Conservation (phyloP, 345 rosid genomes). For the Camelina laxa region DNA sequence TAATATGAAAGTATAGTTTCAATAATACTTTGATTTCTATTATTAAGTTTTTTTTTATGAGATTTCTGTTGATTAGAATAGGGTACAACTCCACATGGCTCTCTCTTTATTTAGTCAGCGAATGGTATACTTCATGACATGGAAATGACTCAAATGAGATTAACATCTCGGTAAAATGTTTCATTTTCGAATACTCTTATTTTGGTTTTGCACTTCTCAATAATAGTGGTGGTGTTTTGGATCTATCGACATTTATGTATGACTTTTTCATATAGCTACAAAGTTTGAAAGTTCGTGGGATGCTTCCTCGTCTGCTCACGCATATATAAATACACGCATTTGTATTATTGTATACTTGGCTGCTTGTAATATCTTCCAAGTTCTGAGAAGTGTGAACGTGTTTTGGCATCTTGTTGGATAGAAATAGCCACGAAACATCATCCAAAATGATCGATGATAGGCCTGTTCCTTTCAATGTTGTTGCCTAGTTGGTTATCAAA, state of each 20-base stretch:
- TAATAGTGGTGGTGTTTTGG: conserved; percentile 20
- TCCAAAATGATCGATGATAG: background rate
- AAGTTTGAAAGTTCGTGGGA: conserved; percentile 38
- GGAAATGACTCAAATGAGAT: background rate
- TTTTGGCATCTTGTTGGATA: conserved; percentile 23
- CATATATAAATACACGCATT: conserved; percentile 6
- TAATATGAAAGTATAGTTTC: conserved; percentile 4
- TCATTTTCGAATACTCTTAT: background rate
- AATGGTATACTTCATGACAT: conserved; percentile 1
- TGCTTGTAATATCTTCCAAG: background rate
- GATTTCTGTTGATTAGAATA: conserved; percentile 13
- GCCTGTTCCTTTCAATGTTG: background rate
- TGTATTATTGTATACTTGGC: conserved; percentile 1
- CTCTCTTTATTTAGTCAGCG: background rate
- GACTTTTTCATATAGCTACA: conserved; percentile 30
- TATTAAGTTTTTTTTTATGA: conserved; percentile 7
- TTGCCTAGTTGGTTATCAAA: conserved; percentile 1
- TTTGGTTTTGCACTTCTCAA: background rate
- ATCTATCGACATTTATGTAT: conserved; percentile 14
- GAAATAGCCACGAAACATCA: conserved; percentile 17
- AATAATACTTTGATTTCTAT: background rate
- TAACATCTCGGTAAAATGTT: conserved; percentile 5
- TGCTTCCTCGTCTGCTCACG: conserved; percentile 26
- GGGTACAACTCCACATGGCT: conserved; percentile 6
- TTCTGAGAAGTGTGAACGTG: conserved; percentile 4